Base-by-base conservation (phyloP, 352 stramenopile species). In the Pythium coloratum region DNA sequence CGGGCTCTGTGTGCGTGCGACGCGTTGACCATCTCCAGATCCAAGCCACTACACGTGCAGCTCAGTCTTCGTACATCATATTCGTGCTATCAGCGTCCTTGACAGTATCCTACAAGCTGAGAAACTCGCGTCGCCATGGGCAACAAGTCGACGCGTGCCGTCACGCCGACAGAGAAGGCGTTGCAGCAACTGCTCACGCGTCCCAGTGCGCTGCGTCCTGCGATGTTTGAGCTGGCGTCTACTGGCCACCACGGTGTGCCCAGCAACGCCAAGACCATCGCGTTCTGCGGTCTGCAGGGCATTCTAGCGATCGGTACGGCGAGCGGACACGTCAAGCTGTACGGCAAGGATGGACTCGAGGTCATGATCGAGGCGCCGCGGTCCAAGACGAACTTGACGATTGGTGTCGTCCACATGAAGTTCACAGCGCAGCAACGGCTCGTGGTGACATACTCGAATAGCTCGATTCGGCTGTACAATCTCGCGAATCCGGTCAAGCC, bases 201-300 rank as follows among this genome's bases (percentile, higher is more conserved):
- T 0, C 68, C 59, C 26, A 83, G 75, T 32, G 66, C 75, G 46
- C 71, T 94, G 5, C 69, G 72, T 2, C 28, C 63, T 2, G 69
- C 68, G 2, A 74, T 87, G 71, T 94, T 92, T 47, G 66, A 61
- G 26, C 57, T 92, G n/a, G 59, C 74, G 10, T 32, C 73, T 2
- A 70, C 74, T 13, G 86, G 76, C 18, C 86, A 94, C 65, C 86
- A 94, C 40, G 84, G 86, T 46, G 73, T 92, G 36, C 82, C 84
- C 9, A 82, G 77, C 62, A 88, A 91, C 55, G 73, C 82, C n/a
- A 76, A 76, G 44, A 59, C 61, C 8, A 58, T 91, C 62, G 82
- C 84, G 57, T 89, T 85, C 55, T 91, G 85, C 42, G 76, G 77
- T 0, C 69, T 76, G 14, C 83, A 90, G 46, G 86, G 84, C 12